Conservation (phyloP, 129 eudicot genomes). For the Dittrichia graveolens region DNA sequence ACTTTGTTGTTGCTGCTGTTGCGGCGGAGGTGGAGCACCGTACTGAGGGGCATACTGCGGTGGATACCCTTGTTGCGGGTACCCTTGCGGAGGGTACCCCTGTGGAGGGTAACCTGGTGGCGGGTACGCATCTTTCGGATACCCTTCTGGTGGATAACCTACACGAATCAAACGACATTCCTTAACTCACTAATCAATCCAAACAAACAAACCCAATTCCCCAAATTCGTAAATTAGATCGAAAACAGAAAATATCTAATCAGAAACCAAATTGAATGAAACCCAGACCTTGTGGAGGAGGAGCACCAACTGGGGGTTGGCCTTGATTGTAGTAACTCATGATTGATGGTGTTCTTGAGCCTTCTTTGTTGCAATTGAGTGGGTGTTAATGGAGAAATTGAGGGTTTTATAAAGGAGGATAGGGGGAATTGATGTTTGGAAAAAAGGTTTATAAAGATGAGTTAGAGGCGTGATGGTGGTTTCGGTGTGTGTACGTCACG, state of each 20-base stretch:
- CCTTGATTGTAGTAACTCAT: conserved; percentile 89
- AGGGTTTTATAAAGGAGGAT: conserved; percentile 20
- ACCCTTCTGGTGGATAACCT: conserved; percentile 80
- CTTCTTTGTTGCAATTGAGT: background rate
- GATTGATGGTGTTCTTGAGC: conserved; percentile 16
- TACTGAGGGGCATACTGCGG: conserved; percentile 66
- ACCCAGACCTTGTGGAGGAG: conserved; percentile 73
- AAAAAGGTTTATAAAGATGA: conserved; percentile 26
- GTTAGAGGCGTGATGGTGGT: background rate
- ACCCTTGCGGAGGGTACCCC: conserved; percentile 53
- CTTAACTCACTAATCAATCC: conserved; percentile 15
- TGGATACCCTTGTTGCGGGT: conserved; percentile 65
- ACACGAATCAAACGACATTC: conserved; percentile 17
- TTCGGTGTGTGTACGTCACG: conserved; percentile 29
- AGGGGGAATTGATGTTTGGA: background rate
- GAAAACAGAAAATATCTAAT: background rate
- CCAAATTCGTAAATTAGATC: background rate
- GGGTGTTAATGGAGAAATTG: conserved; percentile 12
- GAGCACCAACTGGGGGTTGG: conserved; percentile 78
- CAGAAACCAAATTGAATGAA: background rate
- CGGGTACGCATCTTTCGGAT: conserved; percentile 75
- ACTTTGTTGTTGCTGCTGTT: conserved; percentile 35
- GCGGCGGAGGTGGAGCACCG: conserved; percentile 54
- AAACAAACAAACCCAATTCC: conserved; percentile 2
- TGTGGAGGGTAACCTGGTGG: conserved; percentile 56